These are phyloP conservation scores for Monosporascus cannonballus DNA, from an alignment of 2,329 filamentous ascomycete genomes.

Conservation along the genomic window DNA sequence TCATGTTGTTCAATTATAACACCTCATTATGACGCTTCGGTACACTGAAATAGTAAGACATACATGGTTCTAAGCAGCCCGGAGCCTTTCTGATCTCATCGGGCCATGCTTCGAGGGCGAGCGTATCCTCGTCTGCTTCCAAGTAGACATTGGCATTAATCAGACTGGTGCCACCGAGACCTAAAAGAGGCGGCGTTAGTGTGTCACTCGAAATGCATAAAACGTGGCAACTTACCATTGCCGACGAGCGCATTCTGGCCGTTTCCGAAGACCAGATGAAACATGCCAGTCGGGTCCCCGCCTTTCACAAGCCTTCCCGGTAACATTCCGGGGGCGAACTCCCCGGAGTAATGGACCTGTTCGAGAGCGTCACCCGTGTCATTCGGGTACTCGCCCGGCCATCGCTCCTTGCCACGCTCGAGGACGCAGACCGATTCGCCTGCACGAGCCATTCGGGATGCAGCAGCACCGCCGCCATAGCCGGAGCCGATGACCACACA, in stretches of 20 bases:
- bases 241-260: slow-evolving; percentile 58
- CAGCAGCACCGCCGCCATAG: slow-evolving; percentile 62
- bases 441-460: slow-evolving; percentile 56
- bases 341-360: slow-evolving; percentile 52
- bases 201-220: too few relatives aligned
- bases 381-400: slow-evolving; percentile 60
- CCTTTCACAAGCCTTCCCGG: slow-evolving; percentile 36
- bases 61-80: slow-evolving; percentile 41
- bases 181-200: slow-evolving; percentile 22
- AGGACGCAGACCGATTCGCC: slow-evolving; percentile 57
- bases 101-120: slow-evolving; percentile 53
- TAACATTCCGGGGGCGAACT: slow-evolving; percentile 38
- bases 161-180: slow-evolving; percentile 59
- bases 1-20: neutral
- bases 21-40: neutral
- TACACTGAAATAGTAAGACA: slow-evolving; percentile 17
- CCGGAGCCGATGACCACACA: slow-evolving; percentile 63
- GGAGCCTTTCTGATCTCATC: slow-evolving; percentile 43
- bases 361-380: slow-evolving; percentile 37
- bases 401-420: slow-evolving; percentile 58
- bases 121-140: slow-evolving; percentile 47
- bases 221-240: slow-evolving; percentile 38
- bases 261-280: slow-evolving; percentile 56
- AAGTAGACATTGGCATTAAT: slow-evolving; percentile 65
- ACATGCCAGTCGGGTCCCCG: slow-evolving; percentile 55